Percentiles rank a stretch among this genome's conserved stretches.
These are phyloP conservation scores for Colletotrichum sansevieriae DNA, from an alignment of 2,329 filamentous ascomycete genomes.

Conservation along the genomic window DNA sequence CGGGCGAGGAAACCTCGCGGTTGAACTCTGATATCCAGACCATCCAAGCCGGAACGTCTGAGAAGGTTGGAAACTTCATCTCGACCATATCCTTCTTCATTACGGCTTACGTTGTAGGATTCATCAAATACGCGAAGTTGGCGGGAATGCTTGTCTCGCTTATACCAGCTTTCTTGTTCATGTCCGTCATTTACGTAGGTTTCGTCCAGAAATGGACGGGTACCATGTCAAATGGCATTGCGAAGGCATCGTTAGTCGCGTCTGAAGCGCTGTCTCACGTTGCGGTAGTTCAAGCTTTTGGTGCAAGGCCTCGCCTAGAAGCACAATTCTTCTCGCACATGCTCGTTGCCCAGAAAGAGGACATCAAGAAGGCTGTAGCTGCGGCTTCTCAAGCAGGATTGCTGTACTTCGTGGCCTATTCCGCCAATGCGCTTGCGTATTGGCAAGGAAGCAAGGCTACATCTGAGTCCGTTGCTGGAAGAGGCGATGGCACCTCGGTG, in stretches of 20 bases:
- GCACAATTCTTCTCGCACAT: slow-evolving; percentile 67
- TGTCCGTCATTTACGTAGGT: slow-evolving; percentile 59
- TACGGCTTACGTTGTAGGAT: slow-evolving; percentile 71
- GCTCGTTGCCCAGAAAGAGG: slow-evolving; percentile 62
- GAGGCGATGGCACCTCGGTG: slow-evolving; percentile 52
- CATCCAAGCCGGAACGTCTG: slow-evolving; percentile 71
- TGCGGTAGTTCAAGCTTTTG: slow-evolving; percentile 67
- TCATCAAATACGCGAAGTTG: slow-evolving; percentile 68
- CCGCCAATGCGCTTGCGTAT: slow-evolving; percentile 75
- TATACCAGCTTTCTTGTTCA: slow-evolving; percentile 67
- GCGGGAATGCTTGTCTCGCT: slow-evolving; percentile 70
- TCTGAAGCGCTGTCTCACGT: slow-evolving; percentile 68
- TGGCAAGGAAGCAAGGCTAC: slow-evolving; percentile 74
- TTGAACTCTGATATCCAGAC: slow-evolving; percentile 71
- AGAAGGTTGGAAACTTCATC: slow-evolving; percentile 73
- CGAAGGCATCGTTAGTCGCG: slow-evolving; percentile 66
- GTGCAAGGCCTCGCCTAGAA: slow-evolving; percentile 65
- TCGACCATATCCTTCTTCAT: slow-evolving; percentile 70
- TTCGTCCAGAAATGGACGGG: slow-evolving; percentile 62
- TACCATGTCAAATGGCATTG: slow-evolving; percentile 59
- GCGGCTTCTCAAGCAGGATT: slow-evolving; percentile 70
- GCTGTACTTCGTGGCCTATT: slow-evolving; percentile 77
- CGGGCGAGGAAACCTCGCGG: slow-evolving; percentile 68
- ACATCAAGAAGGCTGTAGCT: slow-evolving; percentile 69
- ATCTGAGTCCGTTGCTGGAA: slow-evolving; percentile 53